Base-by-base conservation (phyloP, 2,329 filamentous ascomycete genomes). In the Penicillium sp. region DNA sequence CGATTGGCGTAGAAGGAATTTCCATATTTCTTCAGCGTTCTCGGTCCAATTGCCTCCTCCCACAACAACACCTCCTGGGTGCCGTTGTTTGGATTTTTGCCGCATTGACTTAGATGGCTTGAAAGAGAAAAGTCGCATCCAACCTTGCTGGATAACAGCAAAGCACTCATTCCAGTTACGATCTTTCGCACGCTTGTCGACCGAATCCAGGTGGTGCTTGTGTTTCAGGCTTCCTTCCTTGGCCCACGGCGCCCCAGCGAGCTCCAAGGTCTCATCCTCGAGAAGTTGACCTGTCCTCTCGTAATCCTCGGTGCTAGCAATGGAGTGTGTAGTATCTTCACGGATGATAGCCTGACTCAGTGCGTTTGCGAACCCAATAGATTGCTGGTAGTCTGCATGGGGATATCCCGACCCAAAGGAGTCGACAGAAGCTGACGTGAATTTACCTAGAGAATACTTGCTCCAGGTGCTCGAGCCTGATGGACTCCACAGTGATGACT, bases 41-140 rank as follows among this genome's bases (percentile, higher is more conserved):
- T 97, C 93, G 76, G 94, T 94, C 95, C 95, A 99, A 76, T 99
- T 98, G 26, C 95, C 95, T 64, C 95, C 95, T 67, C 95, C 95
- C 2, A 98, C 95, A 7, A 91, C 85, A 30, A 89, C 86, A 13
- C 87, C 88, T 9, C 85, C 84, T 61, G 82, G 83, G 56, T 82
- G 78, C 26, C 79, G 80, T 64, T 82, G 82, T 62, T 83, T 72
- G 76, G 82, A 65, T 86, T 92, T 93, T 68, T 88, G 85, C 6
- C 74, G 73, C 69, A 88, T 81, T 1, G 91, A 91, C 75, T 95
- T 95, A 66, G 88, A 89, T n/a, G 88, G 85, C 51, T 88, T 90
- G 79, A 99, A 99, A 0, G 93, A 96, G 79, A 99, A 99, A 7
- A 99, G 82, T 58, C 92, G 93, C 83, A 99, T 88, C 75, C 91